phyloP scores from a whole-genome alignment of 139 green algal genomes.

The Coelastrella sp. region DNA sequence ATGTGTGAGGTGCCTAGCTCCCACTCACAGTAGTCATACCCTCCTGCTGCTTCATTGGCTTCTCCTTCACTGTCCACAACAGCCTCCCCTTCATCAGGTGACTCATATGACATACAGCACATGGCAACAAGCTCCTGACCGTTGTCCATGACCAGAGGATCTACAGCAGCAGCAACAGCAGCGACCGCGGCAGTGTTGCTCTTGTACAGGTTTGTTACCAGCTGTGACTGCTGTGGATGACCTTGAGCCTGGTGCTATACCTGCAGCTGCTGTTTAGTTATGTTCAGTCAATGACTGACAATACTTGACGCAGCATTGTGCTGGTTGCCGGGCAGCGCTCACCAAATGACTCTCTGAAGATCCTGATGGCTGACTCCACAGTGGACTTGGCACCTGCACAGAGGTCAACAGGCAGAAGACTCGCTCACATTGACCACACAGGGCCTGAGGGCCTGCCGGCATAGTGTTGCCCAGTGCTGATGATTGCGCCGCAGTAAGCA shows the following conservation, averaged over 20 bases:
- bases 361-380: slow-evolving; percentile 55
- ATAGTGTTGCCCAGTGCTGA: too few species aligned
- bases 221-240: too few species aligned
- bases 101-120: slow-evolving; percentile 72
- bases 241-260: too few species aligned
- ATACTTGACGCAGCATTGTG: too few species aligned
- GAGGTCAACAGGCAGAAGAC: background rate
- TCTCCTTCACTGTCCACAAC: slow-evolving; percentile 33
- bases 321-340: background rate
- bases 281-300: too few species aligned
- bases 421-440: background rate
- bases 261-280: too few species aligned
- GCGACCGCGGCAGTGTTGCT: background rate
- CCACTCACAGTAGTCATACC: slow-evolving; percentile 71
- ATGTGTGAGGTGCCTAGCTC: background rate
- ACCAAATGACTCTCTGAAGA: slow-evolving; percentile 70
- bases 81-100: slow-evolving; percentile 39
- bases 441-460: too few species aligned
- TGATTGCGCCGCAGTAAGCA: background rate
- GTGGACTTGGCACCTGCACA: slow-evolving; percentile 53
- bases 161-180: slow-evolving; percentile 46
- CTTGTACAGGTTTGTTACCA: background rate
- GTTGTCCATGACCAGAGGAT: slow-evolving; percentile 69
- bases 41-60: slow-evolving; percentile 21
- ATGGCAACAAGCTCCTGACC: slow-evolving; percentile 77